Base-by-base conservation (phyloP, 768 basidiomycete genomes). In the Boletus sp. region DNA sequence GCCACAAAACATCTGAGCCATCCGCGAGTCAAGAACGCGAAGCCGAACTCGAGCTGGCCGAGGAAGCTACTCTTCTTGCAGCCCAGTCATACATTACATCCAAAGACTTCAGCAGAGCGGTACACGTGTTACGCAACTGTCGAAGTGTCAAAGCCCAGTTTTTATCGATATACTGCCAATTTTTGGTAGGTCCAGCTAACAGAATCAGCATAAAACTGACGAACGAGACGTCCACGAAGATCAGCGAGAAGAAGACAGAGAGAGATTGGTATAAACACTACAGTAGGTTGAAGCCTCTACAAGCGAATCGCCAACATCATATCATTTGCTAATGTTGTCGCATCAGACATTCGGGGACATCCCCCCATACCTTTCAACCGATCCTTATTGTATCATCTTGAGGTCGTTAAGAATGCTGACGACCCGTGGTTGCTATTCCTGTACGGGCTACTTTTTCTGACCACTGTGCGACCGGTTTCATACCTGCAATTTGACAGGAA, bases 361-460 rank as follows among this genome's bases (percentile, higher is more conserved):
- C 84, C 86, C 11, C 78, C 84, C 1, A 73, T 80, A 30, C 87
- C 91, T 12, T 76, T 87, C 35, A 92, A 92, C 59, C 68, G 75
- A 28, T 77, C 76, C 14, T 67, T 91, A 5, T 71, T 77, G 32
- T 78, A 80, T 14, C 76, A 95, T 24, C 76, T 94, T 4, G 81
- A 80, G 42, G 69, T 77, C 32, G 83, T 94, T 9, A 74, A 78
- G 47, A 75, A 81, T 63, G 72, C 76, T 5, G 79, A 75, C 6
- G 92, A 97, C 70, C 89, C 94, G 4, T 96, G 89, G 83, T 71
- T 92, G 14, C 72, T 94, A 7, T 95, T 92, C 69, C 71, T 97
- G 94, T 94, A 57, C 4, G 66, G 24, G 28, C 8, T 18, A 30
- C 3, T 37, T 58, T 46, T 41, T 51, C 36, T 29, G 50, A 35